Evolutionary conservation across 1,284 basidiomycete genomes (phyloP).

Genomic region (Uromyces viciae-fabae): DNA sequence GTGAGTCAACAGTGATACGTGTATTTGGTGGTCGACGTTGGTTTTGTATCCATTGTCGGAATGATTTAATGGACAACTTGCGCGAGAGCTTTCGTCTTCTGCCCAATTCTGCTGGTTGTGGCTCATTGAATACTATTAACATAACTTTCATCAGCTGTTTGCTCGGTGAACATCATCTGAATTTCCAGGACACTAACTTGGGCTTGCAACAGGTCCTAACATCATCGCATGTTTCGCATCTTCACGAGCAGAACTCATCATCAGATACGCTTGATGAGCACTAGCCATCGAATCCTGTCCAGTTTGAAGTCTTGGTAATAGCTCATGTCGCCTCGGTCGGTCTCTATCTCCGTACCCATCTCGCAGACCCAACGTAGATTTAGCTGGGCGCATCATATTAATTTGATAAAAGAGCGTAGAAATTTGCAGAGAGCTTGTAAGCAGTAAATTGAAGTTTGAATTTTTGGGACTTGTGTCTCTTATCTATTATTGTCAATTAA

Average conservation of each 20-base stretch:
- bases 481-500: neutral
- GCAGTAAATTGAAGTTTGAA: neutral
- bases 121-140: neutral
- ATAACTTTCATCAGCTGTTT: neutral
- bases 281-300: neutral
- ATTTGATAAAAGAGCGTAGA: neutral
- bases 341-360: conserved; percentile 29
- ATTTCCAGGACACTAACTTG: neutral
- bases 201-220: too few species aligned
- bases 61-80: conserved; percentile 20
- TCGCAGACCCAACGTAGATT: conserved; percentile 15
- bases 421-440: neutral
- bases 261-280: neutral
- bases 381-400: conserved; percentile 9
- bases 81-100: neutral
- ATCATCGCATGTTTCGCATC: too few species aligned
- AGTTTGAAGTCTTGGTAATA: conserved; percentile 6
- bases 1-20: too few species aligned
- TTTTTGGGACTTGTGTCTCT: neutral
- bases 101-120: too few species aligned
- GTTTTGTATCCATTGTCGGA: conserved; percentile 25
- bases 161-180: neutral
- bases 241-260: neutral
- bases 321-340: neutral
- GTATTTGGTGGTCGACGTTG: neutral